Evolutionary conservation across 768 basidiomycete species (phyloP).

Genomic region (Suillus luteus): DNA sequence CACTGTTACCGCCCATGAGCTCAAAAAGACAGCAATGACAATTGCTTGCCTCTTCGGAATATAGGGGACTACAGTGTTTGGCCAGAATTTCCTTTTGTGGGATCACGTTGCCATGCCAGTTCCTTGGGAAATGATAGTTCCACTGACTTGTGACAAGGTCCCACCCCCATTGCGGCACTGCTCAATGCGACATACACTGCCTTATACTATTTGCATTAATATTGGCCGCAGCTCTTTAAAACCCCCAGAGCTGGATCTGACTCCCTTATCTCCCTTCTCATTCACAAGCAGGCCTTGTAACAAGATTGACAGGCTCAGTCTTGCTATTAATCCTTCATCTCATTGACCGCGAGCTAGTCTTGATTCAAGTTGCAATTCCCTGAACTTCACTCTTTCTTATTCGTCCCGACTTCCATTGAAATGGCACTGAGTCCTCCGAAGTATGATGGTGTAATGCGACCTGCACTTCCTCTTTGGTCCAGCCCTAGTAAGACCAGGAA

Average conservation of each 20-base stretch:
- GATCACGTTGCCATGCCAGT: conserved; percentile 8
- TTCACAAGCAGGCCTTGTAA: conserved; percentile 11
- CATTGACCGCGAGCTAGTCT: neutral
- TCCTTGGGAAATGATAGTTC: neutral
- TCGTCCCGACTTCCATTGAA: neutral
- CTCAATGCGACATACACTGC: neutral
- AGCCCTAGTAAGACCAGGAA: conserved; percentile 17
- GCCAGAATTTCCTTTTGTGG: neutral
- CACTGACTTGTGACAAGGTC: neutral
- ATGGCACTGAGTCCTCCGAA: conserved; percentile 5
- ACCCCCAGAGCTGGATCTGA: conserved; percentile 11
- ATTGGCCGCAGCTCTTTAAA: neutral
- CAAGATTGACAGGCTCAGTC: conserved; percentile 11
- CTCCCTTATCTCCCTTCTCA: neutral
- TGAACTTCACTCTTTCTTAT: neutral
- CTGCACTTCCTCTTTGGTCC: conserved; percentile 12
- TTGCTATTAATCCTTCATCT: neutral
- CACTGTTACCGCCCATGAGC: neutral
- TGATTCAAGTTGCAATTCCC: neutral
- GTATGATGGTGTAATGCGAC: neutral
- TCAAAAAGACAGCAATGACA: neutral
- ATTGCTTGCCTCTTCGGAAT: neutral
- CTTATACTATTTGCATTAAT: neutral
- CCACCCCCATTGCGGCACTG: neutral
- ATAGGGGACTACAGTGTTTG: too few relatives aligned